A percentile compares a stretch with the other conserved stretches of the same genome.
phyloP scores from a whole-genome alignment of 148 eudicot species.

The Suaeda aralocaspica region DNA sequence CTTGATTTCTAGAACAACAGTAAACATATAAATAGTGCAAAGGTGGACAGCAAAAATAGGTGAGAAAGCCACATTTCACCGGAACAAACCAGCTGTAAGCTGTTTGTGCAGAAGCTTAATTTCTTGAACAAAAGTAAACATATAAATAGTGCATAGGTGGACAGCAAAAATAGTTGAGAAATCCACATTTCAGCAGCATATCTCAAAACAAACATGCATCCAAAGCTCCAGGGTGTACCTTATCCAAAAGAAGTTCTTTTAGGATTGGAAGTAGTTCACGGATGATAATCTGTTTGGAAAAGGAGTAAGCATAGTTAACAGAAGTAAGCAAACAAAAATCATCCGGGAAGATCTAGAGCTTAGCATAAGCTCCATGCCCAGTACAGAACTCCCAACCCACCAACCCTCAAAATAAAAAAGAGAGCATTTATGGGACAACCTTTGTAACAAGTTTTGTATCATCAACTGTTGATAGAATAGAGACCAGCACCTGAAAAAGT shows the following conservation, averaged over 20 bases:
- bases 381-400: no score
- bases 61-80: not conserved
- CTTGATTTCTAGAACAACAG: not conserved
- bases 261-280: constrained; percentile 56
- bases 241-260: constrained; percentile 65
- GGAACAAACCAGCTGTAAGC: no score
- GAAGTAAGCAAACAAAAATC: not conserved
- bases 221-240: constrained; percentile 38
- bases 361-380: not conserved
- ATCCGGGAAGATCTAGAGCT: not conserved
- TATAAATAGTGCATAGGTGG: not conserved
- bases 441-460: constrained; percentile 83
- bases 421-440: constrained; percentile 39
- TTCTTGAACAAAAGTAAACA: not conserved
- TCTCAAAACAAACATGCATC: not conserved
- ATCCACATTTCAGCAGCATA: not conserved
- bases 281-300: constrained; percentile 50
- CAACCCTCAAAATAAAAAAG: not conserved
- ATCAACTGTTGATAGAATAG: constrained; percentile 73
- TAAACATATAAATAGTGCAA: not conserved
- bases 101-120: constrained; percentile 3
- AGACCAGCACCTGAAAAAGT: constrained; percentile 63
- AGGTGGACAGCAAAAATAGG: not conserved
- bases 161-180: not conserved
- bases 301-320: constrained; percentile 4